phyloP scores from a whole-genome alignment of 2,329 filamentous ascomycete species.

The Decorospora gaudefroyi region DNA sequence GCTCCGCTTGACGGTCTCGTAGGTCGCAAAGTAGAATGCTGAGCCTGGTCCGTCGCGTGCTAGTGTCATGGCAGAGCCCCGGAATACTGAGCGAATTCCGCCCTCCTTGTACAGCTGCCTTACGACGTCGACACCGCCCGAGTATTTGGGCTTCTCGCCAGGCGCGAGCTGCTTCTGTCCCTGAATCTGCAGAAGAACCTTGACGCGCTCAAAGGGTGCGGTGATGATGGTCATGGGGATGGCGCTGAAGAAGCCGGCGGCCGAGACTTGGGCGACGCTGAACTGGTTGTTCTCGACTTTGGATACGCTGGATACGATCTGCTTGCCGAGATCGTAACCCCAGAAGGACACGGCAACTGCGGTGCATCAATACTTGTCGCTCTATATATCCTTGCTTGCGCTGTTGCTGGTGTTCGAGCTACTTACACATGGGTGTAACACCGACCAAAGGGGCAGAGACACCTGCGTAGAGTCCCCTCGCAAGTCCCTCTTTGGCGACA shows the following conservation, averaged over 20 bases:
- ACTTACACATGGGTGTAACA: constrained; percentile 98
- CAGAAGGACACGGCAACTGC: constrained; percentile 69
- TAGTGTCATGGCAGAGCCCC: constrained; percentile 85
- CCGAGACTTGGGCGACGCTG: constrained; percentile 83
- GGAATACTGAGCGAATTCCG: constrained; percentile 88
- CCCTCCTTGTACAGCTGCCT: constrained; percentile 91
- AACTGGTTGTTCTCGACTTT: constrained; percentile 70
- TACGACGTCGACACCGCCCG: constrained; percentile 85
- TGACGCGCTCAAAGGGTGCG: constrained; percentile 98
- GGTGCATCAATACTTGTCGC: constrained; percentile 7
- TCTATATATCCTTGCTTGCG: not conserved
- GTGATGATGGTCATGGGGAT: constrained; percentile 98
- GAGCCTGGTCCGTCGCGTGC: constrained; percentile 91
- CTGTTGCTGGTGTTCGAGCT: not conserved
- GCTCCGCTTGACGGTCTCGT: constrained; percentile 89
- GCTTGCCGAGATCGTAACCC: constrained; percentile 95
- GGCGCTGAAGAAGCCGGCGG: constrained; percentile 91
- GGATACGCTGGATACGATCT: constrained; percentile 73
- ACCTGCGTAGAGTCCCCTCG: constrained; percentile 86
- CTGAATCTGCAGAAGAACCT: constrained; percentile 97
- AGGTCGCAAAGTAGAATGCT: constrained; percentile 95
- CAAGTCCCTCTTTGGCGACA: constrained; percentile 80
- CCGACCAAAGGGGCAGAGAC: constrained; percentile 93
- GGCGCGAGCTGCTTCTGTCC: constrained; percentile 83
- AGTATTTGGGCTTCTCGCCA: constrained; percentile 91